These are phyloP conservation scores for Marchantia paleacea DNA, from an alignment of 225 moss, liverwort and hornwort species.

Conservation along the genomic window DNA sequence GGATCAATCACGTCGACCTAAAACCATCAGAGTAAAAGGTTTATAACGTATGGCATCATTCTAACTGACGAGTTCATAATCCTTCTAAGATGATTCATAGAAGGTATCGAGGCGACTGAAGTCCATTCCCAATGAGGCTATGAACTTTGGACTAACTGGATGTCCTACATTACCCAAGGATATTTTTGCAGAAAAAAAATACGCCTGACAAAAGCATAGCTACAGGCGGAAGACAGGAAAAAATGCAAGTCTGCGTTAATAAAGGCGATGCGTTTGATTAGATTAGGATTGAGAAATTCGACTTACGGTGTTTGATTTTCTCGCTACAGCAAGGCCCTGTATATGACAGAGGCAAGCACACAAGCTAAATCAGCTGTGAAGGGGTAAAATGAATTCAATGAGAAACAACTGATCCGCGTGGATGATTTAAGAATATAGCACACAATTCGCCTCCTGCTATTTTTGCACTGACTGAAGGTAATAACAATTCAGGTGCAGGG, in stretches of 20 bases:
- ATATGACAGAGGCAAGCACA: constrained; percentile 4
- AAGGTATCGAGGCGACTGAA: too few relatives aligned
- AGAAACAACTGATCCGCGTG: background rate
- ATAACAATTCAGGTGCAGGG: background rate
- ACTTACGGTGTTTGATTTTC: constrained; percentile 74
- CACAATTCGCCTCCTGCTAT: background rate
- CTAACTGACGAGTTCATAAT: too few relatives aligned
- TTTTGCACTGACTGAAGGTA: background rate
- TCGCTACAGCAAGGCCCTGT: constrained; percentile 72
- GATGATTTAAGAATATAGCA: background rate
- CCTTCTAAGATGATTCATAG: too few relatives aligned
- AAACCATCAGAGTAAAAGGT: background rate
- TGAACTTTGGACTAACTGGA: too few relatives aligned
- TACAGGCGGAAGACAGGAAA: background rate
- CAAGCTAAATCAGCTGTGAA: background rate
- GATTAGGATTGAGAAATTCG: too few relatives aligned
- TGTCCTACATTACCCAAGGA: too few relatives aligned
- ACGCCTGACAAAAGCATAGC: background rate
- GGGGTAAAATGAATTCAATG: background rate
- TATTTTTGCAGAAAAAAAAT: background rate
- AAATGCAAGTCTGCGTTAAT: background rate
- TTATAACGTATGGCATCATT: too few relatives aligned
- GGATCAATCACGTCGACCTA: constrained; percentile 82
- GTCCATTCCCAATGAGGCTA: too few relatives aligned
- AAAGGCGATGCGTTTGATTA: background rate